Conservation (phyloP, 2,329 filamentous ascomycete genomes). For the Botryotinia globosa region DNA sequence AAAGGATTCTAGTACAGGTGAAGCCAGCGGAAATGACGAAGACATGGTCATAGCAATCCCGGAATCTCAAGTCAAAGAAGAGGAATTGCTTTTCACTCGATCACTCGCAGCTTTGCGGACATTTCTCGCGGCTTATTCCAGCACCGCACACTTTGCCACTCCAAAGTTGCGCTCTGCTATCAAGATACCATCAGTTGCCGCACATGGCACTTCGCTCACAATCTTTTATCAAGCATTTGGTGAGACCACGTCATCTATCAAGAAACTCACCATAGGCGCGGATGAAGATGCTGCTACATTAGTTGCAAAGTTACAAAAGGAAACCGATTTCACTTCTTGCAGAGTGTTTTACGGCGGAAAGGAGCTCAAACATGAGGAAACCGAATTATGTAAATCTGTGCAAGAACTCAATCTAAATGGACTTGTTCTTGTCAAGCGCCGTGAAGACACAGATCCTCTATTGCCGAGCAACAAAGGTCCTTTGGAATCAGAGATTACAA, state of each 20-base stretch:
- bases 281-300: slow-evolving; percentile 70
- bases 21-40: slow-evolving; percentile 48
- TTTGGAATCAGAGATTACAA: slow-evolving; percentile 75
- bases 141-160: slow-evolving; percentile 56
- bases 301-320: slow-evolving; percentile 61
- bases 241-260: slow-evolving; percentile 56
- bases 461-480: slow-evolving; percentile 53
- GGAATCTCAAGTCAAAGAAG: slow-evolving; percentile 49
- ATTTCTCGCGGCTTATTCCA: slow-evolving; percentile 64
- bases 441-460: slow-evolving; percentile 47
- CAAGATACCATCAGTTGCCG: slow-evolving; percentile 48
- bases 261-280: slow-evolving; percentile 62
- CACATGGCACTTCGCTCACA: slow-evolving; percentile 62
- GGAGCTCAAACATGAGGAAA: slow-evolving; percentile 59
- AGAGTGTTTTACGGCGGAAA: slow-evolving; percentile 68
- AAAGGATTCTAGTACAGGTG: slow-evolving; percentile 47
- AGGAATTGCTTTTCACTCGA: slow-evolving; percentile 64
- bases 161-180: slow-evolving; percentile 56
- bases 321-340: slow-evolving; percentile 74
- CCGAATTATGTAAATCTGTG: slow-evolving; percentile 59
- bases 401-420: slow-evolving; percentile 67
- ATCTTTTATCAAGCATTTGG: slow-evolving; percentile 75
- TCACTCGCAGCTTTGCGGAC: slow-evolving; percentile 66
- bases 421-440: slow-evolving; percentile 63
- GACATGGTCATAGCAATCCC: slow-evolving; percentile 51